Evolutionary conservation across 2,329 filamentous ascomycete species (phyloP).

Genomic region (Ophiostoma tasmaniense): DNA sequence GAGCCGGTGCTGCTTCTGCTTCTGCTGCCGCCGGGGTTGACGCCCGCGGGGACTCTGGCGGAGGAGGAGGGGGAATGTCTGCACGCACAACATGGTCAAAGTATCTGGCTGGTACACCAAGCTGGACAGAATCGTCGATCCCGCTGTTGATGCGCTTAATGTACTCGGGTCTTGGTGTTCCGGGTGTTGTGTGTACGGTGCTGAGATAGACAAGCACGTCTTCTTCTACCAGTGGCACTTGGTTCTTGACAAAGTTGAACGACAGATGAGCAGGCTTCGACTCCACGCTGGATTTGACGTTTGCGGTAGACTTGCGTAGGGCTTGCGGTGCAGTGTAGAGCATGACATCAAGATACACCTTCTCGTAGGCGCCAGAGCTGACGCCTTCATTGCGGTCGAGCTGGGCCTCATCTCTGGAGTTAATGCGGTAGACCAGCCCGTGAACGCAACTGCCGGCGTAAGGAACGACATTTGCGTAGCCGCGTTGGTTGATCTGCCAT

Average conservation of each 20-base stretch:
- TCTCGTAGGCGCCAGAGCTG: constrained; percentile 32
- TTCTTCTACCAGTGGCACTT: not conserved
- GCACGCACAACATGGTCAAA: not conserved
- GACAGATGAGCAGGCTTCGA: not conserved
- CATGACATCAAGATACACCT: constrained; percentile 21
- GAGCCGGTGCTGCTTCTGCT: not conserved
- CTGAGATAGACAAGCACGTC: constrained; percentile 33
- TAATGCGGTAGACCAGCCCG: constrained; percentile 35
- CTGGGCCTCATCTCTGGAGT: constrained; percentile 29
- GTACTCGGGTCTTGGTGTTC: constrained; percentile 33
- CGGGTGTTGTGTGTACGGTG: constrained; percentile 27
- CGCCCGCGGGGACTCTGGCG: not conserved
- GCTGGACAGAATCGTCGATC: constrained; percentile 29
- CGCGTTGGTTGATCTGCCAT: constrained; percentile 41
- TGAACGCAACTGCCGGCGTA: constrained; percentile 26
- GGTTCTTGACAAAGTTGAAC: not conserved
- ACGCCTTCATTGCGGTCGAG: constrained; percentile 37
- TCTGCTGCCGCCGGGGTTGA: not conserved
- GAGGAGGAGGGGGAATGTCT: not conserved
- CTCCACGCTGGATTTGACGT: not conserved
- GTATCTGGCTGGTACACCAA: constrained; percentile 23
- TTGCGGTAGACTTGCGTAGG: not conserved
- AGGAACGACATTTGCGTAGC: constrained; percentile 36
- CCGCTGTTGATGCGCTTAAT: constrained; percentile 33
- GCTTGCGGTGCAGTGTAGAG: constrained; percentile 23